These are phyloP conservation scores for Elsinoe batatas DNA, from an alignment of 2,329 filamentous ascomycete genomes.

Conservation along the genomic window DNA sequence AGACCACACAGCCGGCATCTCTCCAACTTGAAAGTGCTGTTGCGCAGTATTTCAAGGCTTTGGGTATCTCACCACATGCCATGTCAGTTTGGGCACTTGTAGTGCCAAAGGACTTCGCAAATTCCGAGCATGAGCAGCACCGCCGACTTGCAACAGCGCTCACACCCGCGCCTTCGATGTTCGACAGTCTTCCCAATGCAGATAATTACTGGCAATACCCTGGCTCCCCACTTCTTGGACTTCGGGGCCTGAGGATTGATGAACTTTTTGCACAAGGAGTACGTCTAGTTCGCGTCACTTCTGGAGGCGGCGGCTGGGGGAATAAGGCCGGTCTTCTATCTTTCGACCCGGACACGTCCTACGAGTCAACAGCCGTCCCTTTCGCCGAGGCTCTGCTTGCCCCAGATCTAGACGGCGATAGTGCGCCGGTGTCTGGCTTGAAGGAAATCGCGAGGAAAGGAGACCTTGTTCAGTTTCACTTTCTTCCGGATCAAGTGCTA, in stretches of 20 bases:
- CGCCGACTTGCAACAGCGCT: not conserved
- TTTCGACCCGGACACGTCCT: slow-evolving; percentile 58
- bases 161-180: not conserved
- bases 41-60: slow-evolving; percentile 44
- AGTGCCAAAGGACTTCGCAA: slow-evolving; percentile 36
- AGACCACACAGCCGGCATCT: slow-evolving; percentile 48
- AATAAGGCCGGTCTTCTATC: slow-evolving; percentile 68
- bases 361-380: slow-evolving; percentile 43
- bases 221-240: not conserved
- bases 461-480: slow-evolving; percentile 58
- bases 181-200: not conserved
- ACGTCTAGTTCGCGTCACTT: slow-evolving; percentile 48
- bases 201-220: not conserved
- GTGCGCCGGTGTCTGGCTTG: slow-evolving; percentile 22
- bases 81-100: slow-evolving; percentile 67
- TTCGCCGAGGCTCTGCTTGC: slow-evolving; percentile 44
- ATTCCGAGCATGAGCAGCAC: slow-evolving; percentile 8
- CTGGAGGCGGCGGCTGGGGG: slow-evolving; percentile 79
- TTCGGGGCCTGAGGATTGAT: slow-evolving; percentile 18
- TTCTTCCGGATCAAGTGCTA: slow-evolving; percentile 27
- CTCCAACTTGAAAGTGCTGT: slow-evolving; percentile 60
- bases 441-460: slow-evolving; percentile 53
- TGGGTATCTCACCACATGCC: slow-evolving; percentile 33
- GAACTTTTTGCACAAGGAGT: slow-evolving; percentile 24
- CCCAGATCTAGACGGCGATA: slow-evolving; percentile 25